These are phyloP conservation scores for Bretziella fagacearum DNA, from an alignment of 2,329 filamentous ascomycete species.

Conservation along the genomic window DNA sequence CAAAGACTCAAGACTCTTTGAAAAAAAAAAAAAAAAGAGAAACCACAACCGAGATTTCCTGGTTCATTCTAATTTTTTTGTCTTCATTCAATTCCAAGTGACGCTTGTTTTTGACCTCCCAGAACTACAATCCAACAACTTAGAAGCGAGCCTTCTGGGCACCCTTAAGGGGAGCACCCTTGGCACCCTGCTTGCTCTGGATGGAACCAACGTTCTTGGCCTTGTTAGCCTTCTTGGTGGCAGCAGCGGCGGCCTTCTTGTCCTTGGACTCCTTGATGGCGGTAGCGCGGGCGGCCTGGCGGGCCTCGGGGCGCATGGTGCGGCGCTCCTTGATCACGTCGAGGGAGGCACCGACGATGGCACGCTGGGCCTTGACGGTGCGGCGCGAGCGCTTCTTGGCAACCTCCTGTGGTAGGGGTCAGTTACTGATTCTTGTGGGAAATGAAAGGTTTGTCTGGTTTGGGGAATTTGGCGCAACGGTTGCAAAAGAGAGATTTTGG, in stretches of 20 bases:
- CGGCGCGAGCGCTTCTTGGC: constrained; percentile 99
- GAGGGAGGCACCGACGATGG: constrained; percentile 96
- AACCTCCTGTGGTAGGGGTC: constrained; percentile 60
- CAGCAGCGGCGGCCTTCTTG: constrained; percentile 79
- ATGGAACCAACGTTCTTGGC: constrained; percentile 78
- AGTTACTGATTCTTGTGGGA: constrained; percentile 21
- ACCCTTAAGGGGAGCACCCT: constrained; percentile 76
- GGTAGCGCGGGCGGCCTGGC: constrained; percentile 69
- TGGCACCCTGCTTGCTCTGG: constrained; percentile 91
- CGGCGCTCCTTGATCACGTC: constrained; percentile 99
- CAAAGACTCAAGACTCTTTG: background rate
- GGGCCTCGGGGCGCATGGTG: constrained; percentile 83
- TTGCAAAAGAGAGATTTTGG: background rate
- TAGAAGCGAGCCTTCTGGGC: constrained; percentile 66
- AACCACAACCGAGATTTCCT: constrained; percentile 7
- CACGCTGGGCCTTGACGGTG: constrained; percentile 96
- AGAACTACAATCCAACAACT: constrained; percentile 20
- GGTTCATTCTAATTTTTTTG: constrained; percentile 15
- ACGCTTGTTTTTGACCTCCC: constrained; percentile 11
- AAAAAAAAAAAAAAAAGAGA: background rate
- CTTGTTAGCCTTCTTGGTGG: constrained; percentile 98
- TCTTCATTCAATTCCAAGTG: constrained; percentile 14
- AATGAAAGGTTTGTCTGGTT: too few species aligned
- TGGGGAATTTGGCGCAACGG: background rate
- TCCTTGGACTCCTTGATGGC: constrained; percentile 98